These are phyloP conservation scores for Mallotus japonicus DNA, from an alignment of 441 rosid genomes.

Conservation along the genomic window DNA sequence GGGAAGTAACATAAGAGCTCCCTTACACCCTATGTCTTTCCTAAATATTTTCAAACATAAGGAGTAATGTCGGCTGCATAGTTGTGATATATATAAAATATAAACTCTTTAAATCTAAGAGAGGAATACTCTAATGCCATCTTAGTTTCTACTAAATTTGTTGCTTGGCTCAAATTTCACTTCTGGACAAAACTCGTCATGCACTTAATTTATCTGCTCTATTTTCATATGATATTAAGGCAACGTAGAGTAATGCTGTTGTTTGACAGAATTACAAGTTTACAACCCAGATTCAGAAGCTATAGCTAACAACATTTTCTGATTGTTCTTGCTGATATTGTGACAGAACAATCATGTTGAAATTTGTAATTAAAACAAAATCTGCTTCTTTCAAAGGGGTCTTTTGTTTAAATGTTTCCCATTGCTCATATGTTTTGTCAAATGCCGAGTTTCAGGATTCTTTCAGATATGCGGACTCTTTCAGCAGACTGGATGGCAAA, in stretches of 20 bases:
- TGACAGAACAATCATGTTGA: conserved; percentile 10
- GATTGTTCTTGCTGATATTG: background rate
- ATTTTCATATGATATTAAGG: background rate
- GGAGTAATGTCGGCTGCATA: background rate
- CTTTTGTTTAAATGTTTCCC: background rate
- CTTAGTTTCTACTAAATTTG: background rate
- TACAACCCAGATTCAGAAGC: background rate
- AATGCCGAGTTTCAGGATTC: conserved; percentile 70
- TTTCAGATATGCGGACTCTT: conserved; percentile 99
- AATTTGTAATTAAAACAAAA: conserved; percentile 8
- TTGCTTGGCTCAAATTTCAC: no score
- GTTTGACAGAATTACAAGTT: background rate
- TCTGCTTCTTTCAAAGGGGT: background rate
- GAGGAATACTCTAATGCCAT: background rate
- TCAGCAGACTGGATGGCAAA: conserved; percentile 99
- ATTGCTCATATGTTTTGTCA: conserved; percentile 22
- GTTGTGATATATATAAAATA: background rate
- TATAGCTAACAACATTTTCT: conserved; percentile 1
- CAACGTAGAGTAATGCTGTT: background rate
- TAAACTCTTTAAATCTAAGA: background rate
- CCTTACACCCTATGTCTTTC: no score
- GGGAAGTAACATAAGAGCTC: no score
- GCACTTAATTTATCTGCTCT: background rate
- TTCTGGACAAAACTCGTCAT: background rate
- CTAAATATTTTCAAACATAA: no score